Base-by-base conservation (phyloP, 2,329 filamentous ascomycete genomes). In the Fusarium continuum region DNA sequence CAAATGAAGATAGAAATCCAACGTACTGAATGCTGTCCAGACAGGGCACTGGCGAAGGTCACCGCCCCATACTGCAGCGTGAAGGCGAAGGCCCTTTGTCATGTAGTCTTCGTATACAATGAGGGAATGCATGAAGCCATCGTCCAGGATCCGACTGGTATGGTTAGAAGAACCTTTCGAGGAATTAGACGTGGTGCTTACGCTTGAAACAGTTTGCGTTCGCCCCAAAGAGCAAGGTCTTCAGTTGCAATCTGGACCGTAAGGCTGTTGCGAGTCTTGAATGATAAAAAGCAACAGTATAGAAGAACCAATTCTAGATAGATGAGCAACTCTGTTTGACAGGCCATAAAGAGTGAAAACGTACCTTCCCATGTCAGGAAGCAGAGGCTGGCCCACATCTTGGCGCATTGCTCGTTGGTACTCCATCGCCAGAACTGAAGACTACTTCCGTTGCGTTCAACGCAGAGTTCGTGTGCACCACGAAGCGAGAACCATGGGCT, bases 11-110 rank as follows among this genome's bases (percentile, higher is more conserved):
- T 17, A 22, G 26, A 10, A 11, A 16, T 16, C 8, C 11, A n/a
- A 62, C 81, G 22, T 75, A 87, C 85, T 75, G 66, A 89, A 89
- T 3, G 86, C 85, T 3, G 86, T 88, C 86, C 86, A 89, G 8
- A 89, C 79, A 2, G 86, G 86, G 65, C 84, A 86, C 45, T 77
- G 77, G 25, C 76, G 77, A 44, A 87, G 69, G 46, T 82, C 80
- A 3, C 84, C 85, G n/a, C 83, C 80, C 77, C 79, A 82, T 0
- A 85, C 80, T 2, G 83, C 78, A 11, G 84, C 83, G 41, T 87
- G 85, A 1, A 89, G 80, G 11, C 86, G 82, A 3, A 84, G 54
- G 3, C 80, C 81, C 9, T 76, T 73, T 2, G 81, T 83, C 20
- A 78, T 73, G 2, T 63, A 45, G 64, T 89, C 85, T 57, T 83